Base-by-base conservation (phyloP, 331 rosid genomes). In the Prunus yedoensis region DNA sequence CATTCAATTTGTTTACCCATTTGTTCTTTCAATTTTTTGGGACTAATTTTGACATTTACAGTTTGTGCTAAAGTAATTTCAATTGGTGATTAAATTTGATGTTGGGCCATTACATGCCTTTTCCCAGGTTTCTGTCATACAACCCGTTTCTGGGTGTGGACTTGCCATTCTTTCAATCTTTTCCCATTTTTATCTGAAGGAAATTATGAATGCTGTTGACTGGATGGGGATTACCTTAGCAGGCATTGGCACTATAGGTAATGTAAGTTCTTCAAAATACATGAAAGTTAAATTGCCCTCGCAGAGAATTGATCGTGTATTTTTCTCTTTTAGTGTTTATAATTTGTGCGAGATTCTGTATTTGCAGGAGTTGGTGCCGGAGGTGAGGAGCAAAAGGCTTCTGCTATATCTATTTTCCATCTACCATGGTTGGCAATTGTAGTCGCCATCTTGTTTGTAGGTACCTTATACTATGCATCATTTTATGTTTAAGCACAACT, bases 111-210 rank as follows among this genome's bases (percentile, higher is more conserved):
- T 66, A 18, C 32, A 8, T 66, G 73, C 21, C 28, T 27, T 61
- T 27, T 79, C 9, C 53, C 81, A 95, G 99, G 97, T 95, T 21
- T 95, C 99, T 66, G 93, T 95, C 68, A 89, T 95, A 77, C 99
- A 95, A 83, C 99, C 99, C 5, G 98, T 95, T 82, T 95, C 98
- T 74, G 99, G 99, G 58, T 86, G 96, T 79, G 99, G 99, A 78
- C 91, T 95, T 70, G 99, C 99, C 10, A 92, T 95, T 80, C 96
- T 95, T 63, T 95, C 98, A 14, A 38, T 95, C 57, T 95, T 95
- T 85, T 95, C 99, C 64, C 99, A 95, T 87, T 95, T 95, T 83
- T 95, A 92, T 86, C 90, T 95, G 43, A 88, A 95, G 90, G 99
- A 95, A 83, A 86, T 90, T 77, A 92, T 92, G 99, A 92, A 95